Evolutionary conservation across 2,329 filamentous ascomycete genomes (phyloP), one percentile per base, ranked within the genome.

Genomic region (Talaromyces sp.): DNA sequence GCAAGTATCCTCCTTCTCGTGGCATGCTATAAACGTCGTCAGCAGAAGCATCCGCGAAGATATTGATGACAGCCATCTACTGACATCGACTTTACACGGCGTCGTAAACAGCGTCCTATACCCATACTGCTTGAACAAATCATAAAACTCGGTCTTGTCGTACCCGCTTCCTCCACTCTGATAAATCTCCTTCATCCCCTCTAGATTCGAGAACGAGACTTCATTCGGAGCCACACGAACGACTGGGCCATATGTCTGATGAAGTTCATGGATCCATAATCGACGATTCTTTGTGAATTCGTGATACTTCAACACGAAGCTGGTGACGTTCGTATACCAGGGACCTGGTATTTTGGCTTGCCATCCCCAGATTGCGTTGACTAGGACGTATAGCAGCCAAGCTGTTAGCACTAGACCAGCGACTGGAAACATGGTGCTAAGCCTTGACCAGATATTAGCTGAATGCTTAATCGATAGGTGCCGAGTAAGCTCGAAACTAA

Each of bases 1-100:
- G 87, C 87, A 50, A 90, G 78, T 55, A 87, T 77, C 31, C 86
- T 81, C 69, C 86, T 88, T 64, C 86, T 81, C 66, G 82, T 83
- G 33, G 83, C 84, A 69, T 90, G 88, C 83, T 88, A 7, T 37
- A 14, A 54, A 2, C 16, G n/a, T 54, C 31, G 18, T 54, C 50
- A 54, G 50, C 25, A 21, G 21, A 46, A 7, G 5, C 9, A 14
- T 1, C 16, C 18, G 4, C n/a, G 14, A 52, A 6, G n/a, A 18
- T 12, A 1, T 21, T 8, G 14, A 18, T 54, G n/a, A 5, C 28
- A 3, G 31, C 35, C 18, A 14, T 14, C 31, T 33, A 61, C 37
- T 48, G 23, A 71, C 69, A 56, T 70, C 67, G 6, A 64, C 65
- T 40, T 68, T 71, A 0, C 21, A 59, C 18, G 77, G 65, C 2